Percentiles rank a stretch among this genome's conserved stretches.
Conservation (phyloP, 2,329 filamentous ascomycete species). For the Emmonsia crescens region DNA sequence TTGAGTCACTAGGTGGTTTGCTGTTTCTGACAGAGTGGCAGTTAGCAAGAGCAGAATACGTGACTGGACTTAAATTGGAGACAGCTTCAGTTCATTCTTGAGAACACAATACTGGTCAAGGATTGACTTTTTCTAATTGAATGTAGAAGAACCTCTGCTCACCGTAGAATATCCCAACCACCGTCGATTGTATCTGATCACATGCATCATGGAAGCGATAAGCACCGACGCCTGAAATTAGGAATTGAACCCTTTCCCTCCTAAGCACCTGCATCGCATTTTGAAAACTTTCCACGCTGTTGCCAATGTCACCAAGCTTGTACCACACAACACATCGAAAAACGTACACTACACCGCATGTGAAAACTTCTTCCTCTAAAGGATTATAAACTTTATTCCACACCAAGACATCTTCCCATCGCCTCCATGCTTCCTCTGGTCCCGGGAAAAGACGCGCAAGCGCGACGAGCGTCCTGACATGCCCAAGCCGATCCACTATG, state of each 20-base stretch:
- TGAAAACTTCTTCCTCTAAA: background rate
- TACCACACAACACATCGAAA: background rate
- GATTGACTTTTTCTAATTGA: too few species aligned
- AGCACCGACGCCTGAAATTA: background rate
- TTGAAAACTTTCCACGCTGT: background rate
- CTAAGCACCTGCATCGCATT: background rate
- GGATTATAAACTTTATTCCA: background rate
- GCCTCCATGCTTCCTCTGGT: background rate
- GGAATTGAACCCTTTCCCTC: background rate
- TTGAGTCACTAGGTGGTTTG: too few species aligned
- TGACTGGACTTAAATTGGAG: too few species aligned
- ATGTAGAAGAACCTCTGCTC: too few species aligned
- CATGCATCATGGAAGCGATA: constrained; percentile 3
- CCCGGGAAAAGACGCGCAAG: background rate
- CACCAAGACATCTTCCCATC: background rate
- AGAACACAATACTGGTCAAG: too few species aligned
- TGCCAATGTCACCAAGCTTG: background rate
- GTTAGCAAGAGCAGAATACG: too few species aligned
- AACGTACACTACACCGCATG: background rate
- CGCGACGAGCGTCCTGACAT: background rate
- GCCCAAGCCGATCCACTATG: background rate
- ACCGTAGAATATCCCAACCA: background rate
- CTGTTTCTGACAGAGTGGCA: too few species aligned
- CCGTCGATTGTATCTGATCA: constrained; percentile 2
- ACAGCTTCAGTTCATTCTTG: too few species aligned